Percentiles rank a stretch among this genome's conserved stretches.
Evolutionary conservation across 768 basidiomycete genomes (phyloP).

Genomic region (Tephrocybe sp.): DNA sequence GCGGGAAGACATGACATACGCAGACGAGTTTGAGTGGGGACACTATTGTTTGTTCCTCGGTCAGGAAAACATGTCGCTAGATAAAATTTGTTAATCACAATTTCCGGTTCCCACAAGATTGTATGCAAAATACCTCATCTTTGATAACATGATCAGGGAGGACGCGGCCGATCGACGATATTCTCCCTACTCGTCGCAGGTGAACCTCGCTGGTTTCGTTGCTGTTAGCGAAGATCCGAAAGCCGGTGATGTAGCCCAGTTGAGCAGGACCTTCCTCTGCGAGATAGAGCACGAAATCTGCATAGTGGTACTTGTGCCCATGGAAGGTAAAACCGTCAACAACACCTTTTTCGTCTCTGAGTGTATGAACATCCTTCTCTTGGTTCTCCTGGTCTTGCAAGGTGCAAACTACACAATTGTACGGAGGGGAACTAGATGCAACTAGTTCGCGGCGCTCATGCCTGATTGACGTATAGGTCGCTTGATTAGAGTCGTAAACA

Average conservation of each 20-base stretch:
- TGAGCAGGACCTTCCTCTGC: constrained; percentile 49
- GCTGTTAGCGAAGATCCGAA: constrained; percentile 16
- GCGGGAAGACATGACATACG: constrained; percentile 48
- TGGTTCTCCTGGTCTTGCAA: constrained; percentile 30
- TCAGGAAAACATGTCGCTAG: constrained; percentile 65
- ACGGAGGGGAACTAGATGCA: constrained; percentile 31
- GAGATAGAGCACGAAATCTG: constrained; percentile 61
- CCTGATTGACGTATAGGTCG: constrained; percentile 46
- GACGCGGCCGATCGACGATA: constrained; percentile 35
- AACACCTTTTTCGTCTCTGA: constrained; percentile 29
- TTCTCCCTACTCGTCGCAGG: constrained; percentile 50
- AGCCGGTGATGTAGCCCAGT: constrained; percentile 53
- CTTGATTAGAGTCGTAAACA: constrained; percentile 44
- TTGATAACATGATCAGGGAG: constrained; percentile 40
- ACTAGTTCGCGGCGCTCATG: constrained; percentile 23
- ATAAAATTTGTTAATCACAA: neutral
- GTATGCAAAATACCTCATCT: too few species aligned
- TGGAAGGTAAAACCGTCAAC: constrained; percentile 44
- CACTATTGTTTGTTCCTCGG: constrained; percentile 40
- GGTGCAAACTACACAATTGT: constrained; percentile 57
- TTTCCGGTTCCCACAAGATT: too few species aligned
- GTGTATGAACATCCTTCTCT: constrained; percentile 24
- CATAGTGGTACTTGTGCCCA: constrained; percentile 52
- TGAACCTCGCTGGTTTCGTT: constrained; percentile 14
- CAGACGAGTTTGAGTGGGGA: constrained; percentile 41